Evolutionary conservation across 768 basidiomycete genomes (phyloP).

Genomic region (Porphyrellus cyaneotinctus): DNA sequence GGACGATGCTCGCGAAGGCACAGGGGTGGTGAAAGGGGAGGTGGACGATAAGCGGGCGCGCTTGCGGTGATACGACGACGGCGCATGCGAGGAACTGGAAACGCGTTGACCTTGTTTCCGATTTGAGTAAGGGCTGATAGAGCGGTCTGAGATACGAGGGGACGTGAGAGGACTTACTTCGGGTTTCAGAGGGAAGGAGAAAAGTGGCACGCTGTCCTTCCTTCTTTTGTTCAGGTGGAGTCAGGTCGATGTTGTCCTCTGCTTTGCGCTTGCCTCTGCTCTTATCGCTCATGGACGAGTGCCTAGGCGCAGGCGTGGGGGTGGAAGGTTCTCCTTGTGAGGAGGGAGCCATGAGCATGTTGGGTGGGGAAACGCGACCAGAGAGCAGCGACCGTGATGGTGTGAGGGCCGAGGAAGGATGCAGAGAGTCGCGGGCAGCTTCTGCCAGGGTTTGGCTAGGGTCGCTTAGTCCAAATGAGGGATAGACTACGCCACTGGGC

Average conservation of each 20-base stretch:
- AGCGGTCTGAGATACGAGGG: constrained; percentile 12
- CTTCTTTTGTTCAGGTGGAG: constrained; percentile 60
- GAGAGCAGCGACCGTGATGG: constrained; percentile 16
- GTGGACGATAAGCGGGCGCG: constrained; percentile 55
- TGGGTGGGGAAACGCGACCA: constrained; percentile 7
- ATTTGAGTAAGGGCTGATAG: constrained; percentile 25
- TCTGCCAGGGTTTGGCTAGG: constrained; percentile 11
- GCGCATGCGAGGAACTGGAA: constrained; percentile 55
- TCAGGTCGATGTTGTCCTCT: constrained; percentile 65
- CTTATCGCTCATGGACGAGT: constrained; percentile 26
- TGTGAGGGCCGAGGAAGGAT: constrained; percentile 18
- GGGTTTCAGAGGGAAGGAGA: constrained; percentile 49
- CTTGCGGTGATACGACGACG: constrained; percentile 71
- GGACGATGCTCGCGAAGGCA: constrained; percentile 30
- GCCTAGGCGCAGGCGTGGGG: constrained; percentile 32
- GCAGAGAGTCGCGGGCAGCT: constrained; percentile 7
- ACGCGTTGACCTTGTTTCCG: constrained; percentile 47
- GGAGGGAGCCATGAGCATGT: constrained; percentile 12
- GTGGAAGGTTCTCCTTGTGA: constrained; percentile 28
- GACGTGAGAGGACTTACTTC: constrained; percentile 43
- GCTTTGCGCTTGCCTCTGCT: constrained; percentile 68
- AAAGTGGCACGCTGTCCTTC: constrained; percentile 55
- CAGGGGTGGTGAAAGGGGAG: constrained; percentile 32
- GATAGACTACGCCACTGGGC: constrained; percentile 13
- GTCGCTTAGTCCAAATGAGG: constrained; percentile 17